Conservation (phyloP, 768 basidiomycete species). For the Botryobasidium botryosum region DNA sequence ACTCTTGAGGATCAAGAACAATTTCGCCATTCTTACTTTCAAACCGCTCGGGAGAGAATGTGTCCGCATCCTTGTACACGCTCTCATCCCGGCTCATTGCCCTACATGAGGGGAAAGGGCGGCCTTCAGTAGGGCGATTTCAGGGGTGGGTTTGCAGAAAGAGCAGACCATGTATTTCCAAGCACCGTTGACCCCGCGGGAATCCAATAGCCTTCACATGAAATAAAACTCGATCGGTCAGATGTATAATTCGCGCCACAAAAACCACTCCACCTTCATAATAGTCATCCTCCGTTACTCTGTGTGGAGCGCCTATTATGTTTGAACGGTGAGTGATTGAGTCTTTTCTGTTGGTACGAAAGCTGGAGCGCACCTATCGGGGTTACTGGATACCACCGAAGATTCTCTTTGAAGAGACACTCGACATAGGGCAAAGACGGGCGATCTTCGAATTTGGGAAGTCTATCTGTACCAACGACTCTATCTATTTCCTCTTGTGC, state of each 20-base stretch:
- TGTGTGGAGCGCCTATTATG: constrained; percentile 3
- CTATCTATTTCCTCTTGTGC: constrained; percentile 17
- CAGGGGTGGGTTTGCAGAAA: not conserved
- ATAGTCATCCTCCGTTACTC: not conserved
- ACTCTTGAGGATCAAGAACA: not conserved
- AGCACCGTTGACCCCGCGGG: constrained; percentile 7
- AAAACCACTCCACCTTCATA: not conserved
- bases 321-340: too few relatives aligned
- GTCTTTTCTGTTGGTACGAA: too few relatives aligned
- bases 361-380: not conserved
- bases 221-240: too few relatives aligned
- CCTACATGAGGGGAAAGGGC: too few relatives aligned
- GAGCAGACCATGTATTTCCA: not conserved
- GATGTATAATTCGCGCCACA: too few relatives aligned
- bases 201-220: constrained; percentile 6
- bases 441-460: constrained; percentile 15
- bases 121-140: not conserved
- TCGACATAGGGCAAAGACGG: not conserved
- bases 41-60: constrained; percentile 9
- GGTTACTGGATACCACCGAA: not conserved
- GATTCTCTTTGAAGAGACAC: not conserved
- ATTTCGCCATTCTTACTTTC: not conserved
- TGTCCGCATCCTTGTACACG: not conserved
- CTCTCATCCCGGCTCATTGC: constrained; percentile 2
- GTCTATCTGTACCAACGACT: constrained; percentile 15